Evolutionary conservation across 192 early-diverging fungal genomes (phyloP), one percentile per base, ranked within the genome.

Genomic region (Ambispora gerdemannii): DNA sequence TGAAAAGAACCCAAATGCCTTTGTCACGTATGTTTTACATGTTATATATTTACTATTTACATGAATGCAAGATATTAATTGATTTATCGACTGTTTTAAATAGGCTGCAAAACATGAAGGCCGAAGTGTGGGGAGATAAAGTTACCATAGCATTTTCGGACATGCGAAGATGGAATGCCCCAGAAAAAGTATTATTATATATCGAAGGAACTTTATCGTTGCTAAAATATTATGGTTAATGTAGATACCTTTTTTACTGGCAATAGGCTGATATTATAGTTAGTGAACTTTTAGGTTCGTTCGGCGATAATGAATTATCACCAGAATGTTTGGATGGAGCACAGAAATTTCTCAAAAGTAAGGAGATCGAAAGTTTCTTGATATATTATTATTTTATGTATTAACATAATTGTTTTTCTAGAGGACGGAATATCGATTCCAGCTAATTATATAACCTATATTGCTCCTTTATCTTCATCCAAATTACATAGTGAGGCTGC

Each of bases 221-320:
- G 51, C 60, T 64, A 22, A 61, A 4, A 32, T 50, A 50, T 67
- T 20, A 25, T 4, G 55, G 13, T 30, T 31, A 61, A 33, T 25
- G 8, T 10, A 17, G 19, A 24, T 0, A 22, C 24, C 10, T 24
- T 35, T 6, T 17, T 27, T 20, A 22, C 0, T 53, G 3, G 55
- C 43, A 64, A 0, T 50, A 89, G 78, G 87, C 87, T 13, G 95
- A 99, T 78, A 94, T 99, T 65, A 75, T 99, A 28, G 92, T 98
- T 11, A 93, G 91, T 67, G 97, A 99, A 80, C 84, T 99, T 24
- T 80, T 99, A 34, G 97, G 97, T 6, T 96, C 95, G 1, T 93
- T 99, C 84, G 97, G 96, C 59, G 97, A 99, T 78, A 99, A 99
- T 78, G 96, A 99, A 75, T 86, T 99, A 19, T 95, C 97, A n/a